Evolutionary conservation across 805 yeast species (phyloP).

Genomic region (Clavispora carvajalis): DNA sequence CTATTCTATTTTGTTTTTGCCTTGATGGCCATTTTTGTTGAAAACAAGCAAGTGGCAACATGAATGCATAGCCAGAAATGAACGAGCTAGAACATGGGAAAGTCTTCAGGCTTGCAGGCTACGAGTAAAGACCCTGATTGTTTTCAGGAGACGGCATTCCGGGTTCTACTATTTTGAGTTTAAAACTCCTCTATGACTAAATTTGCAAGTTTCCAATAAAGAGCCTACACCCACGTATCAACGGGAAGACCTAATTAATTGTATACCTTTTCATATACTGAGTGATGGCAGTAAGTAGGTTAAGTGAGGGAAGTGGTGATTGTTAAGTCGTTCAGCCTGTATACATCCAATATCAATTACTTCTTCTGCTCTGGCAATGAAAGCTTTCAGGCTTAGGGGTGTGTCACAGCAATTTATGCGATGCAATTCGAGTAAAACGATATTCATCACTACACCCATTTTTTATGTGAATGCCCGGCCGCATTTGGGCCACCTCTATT

Average conservation of each 20-base stretch:
- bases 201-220: neutral
- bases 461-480: slow-evolving; percentile 95
- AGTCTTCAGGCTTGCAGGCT: no score
- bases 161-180: no score
- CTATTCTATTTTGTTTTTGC: slow-evolving; percentile 93
- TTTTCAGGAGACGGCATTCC: no score
- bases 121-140: no score
- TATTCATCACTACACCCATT: slow-evolving; percentile 82
- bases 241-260: no score
- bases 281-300: no score
- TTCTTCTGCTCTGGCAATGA: neutral
- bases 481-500: slow-evolving; percentile 88
- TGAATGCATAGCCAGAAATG: no score
- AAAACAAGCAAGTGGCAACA: slow-evolving; percentile 19
- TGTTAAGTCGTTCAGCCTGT: neutral
- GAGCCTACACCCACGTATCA: no score
- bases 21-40: slow-evolving; percentile 85
- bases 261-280: no score
- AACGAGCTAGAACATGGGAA: no score
- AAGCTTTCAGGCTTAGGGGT: neutral
- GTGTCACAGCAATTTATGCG: neutral
- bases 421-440: slow-evolving; percentile 13
- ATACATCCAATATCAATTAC: neutral
- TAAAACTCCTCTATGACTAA: neutral
- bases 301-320: no score